Percentiles rank a stretch among this genome's conserved stretches.
Conservation (phyloP, 306 rosid species). For the Chamaecrista fasciculata region DNA sequence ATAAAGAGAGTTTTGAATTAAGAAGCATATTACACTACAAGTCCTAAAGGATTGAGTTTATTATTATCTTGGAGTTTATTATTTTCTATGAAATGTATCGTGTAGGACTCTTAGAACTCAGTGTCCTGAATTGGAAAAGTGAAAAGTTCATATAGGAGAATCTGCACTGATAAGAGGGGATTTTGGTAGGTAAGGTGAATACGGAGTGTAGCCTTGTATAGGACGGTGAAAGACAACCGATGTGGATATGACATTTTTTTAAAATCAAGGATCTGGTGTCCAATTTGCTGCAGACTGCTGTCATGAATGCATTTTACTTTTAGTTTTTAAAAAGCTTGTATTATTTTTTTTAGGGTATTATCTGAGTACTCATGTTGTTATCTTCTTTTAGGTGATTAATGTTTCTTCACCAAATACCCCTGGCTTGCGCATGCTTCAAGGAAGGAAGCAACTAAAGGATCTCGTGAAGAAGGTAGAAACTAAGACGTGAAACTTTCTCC, state of each 20-base stretch:
- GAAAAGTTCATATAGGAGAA: conserved; percentile 2
- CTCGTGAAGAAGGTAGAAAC: conserved; percentile 86
- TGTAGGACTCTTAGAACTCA: neutral
- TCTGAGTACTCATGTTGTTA: neutral
- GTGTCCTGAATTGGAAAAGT: neutral
- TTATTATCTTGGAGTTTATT: neutral
- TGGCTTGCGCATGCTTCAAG: conserved; percentile 96
- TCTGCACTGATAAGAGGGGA: neutral
- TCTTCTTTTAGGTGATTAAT: conserved; percentile 74
- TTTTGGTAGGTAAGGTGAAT: neutral
- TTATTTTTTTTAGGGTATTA: neutral
- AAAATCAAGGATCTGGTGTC: neutral
- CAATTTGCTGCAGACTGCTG: neutral
- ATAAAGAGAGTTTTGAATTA: too few relatives aligned
- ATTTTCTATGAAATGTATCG: neutral
- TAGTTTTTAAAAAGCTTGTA: neutral
- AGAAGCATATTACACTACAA: neutral
- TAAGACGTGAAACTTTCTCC: conserved; percentile 23
- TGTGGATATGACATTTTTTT: neutral
- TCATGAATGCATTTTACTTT: conserved; percentile 9
- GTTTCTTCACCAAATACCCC: conserved; percentile 99
- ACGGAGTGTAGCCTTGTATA: neutral
- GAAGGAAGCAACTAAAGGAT: conserved; percentile 95
- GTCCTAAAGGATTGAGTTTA: neutral
- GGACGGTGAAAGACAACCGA: neutral